These are phyloP conservation scores for Fraxinus pennsylvanica DNA, from an alignment of 257 asterid species.

Conservation along the genomic window DNA sequence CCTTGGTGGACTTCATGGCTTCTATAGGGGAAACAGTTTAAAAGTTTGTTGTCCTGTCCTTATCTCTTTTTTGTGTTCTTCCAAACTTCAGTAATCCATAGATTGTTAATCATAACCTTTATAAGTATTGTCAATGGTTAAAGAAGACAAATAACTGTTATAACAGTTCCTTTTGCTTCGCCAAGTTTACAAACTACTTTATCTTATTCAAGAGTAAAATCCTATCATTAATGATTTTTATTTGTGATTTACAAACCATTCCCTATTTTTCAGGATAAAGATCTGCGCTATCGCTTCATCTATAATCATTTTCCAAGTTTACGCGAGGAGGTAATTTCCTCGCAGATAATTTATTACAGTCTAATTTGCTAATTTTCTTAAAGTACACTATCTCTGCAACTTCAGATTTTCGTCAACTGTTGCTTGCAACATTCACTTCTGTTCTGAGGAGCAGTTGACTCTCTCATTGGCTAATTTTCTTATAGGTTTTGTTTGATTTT, in stretches of 20 bases:
- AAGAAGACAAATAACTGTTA: background rate
- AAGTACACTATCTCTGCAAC: too few species aligned
- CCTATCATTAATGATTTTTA: background rate
- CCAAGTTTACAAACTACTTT: background rate
- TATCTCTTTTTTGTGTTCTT: background rate
- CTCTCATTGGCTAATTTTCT: background rate
- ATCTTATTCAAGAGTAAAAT: slow-evolving; percentile 1
- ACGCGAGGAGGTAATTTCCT: slow-evolving; percentile 64
- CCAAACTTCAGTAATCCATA: background rate
- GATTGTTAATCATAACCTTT: background rate
- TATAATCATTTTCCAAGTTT: slow-evolving; percentile 89
- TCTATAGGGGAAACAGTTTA: background rate
- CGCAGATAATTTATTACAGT: background rate
- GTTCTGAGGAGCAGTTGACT: too few species aligned
- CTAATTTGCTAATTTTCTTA: background rate
- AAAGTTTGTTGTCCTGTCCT: background rate
- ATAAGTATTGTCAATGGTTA: background rate
- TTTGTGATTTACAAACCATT: background rate
- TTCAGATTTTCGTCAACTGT: too few species aligned
- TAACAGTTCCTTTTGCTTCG: background rate
- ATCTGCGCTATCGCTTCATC: slow-evolving; percentile 85
- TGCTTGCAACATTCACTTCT: too few species aligned
- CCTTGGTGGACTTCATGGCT: background rate
- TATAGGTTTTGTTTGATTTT: background rate
- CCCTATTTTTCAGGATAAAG: slow-evolving; percentile 63